phyloP scores from a whole-genome alignment of 2,329 filamentous ascomycete species.

The Colletotrichum higginsianum region DNA sequence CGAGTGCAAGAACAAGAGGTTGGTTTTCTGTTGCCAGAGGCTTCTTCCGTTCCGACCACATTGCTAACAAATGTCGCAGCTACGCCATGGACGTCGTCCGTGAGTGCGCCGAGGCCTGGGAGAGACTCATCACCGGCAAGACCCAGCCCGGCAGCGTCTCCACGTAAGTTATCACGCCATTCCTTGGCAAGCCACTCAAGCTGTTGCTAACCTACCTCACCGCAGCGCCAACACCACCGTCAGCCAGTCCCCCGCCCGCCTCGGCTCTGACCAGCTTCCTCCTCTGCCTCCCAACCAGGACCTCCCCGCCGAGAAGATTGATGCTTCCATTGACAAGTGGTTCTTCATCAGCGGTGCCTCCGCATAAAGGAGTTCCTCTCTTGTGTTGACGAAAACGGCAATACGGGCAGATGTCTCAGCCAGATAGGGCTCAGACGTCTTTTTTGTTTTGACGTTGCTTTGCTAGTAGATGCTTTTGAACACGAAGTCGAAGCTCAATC shows the following conservation, averaged over 20 bases:
- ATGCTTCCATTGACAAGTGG: slow-evolving; percentile 99
- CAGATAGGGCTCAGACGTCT: background rate
- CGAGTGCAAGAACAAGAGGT: slow-evolving; percentile 99
- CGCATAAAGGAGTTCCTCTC: slow-evolving; percentile 65
- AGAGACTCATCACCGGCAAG: slow-evolving; percentile 95
- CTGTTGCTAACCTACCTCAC: slow-evolving; percentile 48
- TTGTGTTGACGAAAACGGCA: slow-evolving; percentile 11
- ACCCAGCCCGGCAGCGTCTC: slow-evolving; percentile 82
- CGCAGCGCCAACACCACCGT: slow-evolving; percentile 86
- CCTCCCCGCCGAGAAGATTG: slow-evolving; percentile 87
- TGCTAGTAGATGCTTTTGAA: slow-evolving; percentile 25
- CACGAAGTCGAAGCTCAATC: background rate
- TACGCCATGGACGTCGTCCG: slow-evolving; percentile 96
- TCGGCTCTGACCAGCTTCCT: slow-evolving; percentile 78
- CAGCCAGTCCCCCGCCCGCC: slow-evolving; percentile 79
- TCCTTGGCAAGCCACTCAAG: slow-evolving; percentile 40
- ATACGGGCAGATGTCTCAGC: slow-evolving; percentile 8
- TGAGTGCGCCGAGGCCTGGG: slow-evolving; percentile 97
- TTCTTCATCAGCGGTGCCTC: slow-evolving; percentile 99
- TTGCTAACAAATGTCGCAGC: slow-evolving; percentile 56
- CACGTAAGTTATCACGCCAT: slow-evolving; percentile 73
- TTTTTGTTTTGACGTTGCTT: slow-evolving; percentile 3
- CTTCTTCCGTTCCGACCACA: background rate
- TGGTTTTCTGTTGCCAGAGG: slow-evolving; percentile 47
- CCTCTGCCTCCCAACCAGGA: slow-evolving; percentile 86